Evolutionary conservation across 331 rosid genomes (phyloP), one percentile per base, ranked within the genome.

Genomic region (Prunus yedoensis): DNA sequence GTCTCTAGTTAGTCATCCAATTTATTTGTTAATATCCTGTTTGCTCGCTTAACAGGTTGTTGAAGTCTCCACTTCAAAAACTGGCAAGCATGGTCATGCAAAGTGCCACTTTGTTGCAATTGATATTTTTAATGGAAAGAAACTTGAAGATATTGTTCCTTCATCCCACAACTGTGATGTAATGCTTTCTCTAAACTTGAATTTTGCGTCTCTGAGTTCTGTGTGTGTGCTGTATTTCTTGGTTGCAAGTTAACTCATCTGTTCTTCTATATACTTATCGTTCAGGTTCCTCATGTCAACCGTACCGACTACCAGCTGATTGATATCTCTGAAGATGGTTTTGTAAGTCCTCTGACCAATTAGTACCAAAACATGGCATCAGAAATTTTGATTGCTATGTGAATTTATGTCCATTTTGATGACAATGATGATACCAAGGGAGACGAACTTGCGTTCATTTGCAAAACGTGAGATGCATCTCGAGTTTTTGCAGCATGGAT

Each of bases 61-160:
- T 35, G 93, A 91, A 77, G 96, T 91, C 78, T 91, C 96, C 58
- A 91, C 96, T 15, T 91, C 96, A 23, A 88, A 88, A 71, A 87
- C 93, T 2, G 96, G 93, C 30, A 91, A 91, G 89, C 96, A 88
- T 43, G 96, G 96, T 64, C 93, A 88, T 71, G 96, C 96, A 6
- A 91, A 91, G 78, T 91, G 96, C 52, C 93, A 91, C 86, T 91
- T 91, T 82, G 93, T 91, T 68, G 96, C 60, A 7, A 88, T 88
- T 72, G 93, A 91, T 82, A 87, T 91, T 41, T 91, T 91, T 81
- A 89, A 83, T 60, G 96, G 90, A 74, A 91, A 87, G 83, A 91
- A 85, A 77, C 93, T 91, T 60, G 91, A 91, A 74, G 96, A 89
- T 82, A 85, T 91, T 15, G 93, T 91, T 60, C 96, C 96, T 62